Evolutionary conservation across 108 stramenopile species (phyloP).

Genomic region (Nitzschia inconspicua): DNA sequence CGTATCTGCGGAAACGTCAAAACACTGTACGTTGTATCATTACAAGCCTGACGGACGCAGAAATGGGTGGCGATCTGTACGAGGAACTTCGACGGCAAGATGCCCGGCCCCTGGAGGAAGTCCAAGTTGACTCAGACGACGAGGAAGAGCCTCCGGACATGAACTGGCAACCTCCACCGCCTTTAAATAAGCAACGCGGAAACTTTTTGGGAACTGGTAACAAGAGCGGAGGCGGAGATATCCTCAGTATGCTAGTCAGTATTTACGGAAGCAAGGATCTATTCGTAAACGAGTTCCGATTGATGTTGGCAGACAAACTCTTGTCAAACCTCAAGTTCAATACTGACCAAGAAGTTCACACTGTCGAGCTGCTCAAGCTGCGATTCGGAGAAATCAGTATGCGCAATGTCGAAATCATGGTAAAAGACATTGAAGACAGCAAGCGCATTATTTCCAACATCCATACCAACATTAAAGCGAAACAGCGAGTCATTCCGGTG

Average conservation of each 20-base stretch:
- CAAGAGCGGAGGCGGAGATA: constrained; percentile 65
- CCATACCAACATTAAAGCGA: constrained; percentile 47
- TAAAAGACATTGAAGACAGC: constrained; percentile 95
- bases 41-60: constrained; percentile 91
- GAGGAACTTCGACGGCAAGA: constrained; percentile 90
- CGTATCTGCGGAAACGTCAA: constrained; percentile 72
- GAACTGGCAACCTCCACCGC: constrained; percentile 78
- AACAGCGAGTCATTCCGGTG: constrained; percentile 9
- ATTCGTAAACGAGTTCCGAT: constrained; percentile 95
- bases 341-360: constrained; percentile 92
- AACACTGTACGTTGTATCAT: constrained; percentile 97
- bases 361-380: constrained; percentile 93
- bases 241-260: constrained; percentile 93
- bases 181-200: constrained; percentile 56
- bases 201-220: constrained; percentile 34
- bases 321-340: constrained; percentile 80
- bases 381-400: constrained; percentile 92
- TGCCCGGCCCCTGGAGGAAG: constrained; percentile 76
- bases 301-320: constrained; percentile 97
- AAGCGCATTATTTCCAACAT: constrained; percentile 88
- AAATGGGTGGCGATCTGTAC: constrained; percentile 88
- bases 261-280: constrained; percentile 98
- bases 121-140: constrained; percentile 53
- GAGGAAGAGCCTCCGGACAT: constrained; percentile 68
- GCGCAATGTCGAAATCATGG: constrained; percentile 96